A percentile compares a stretch with the other conserved stretches of the same genome.
phyloP scores from a whole-genome alignment of 2,329 filamentous ascomycete species.

The Cytospora schulzeri region DNA sequence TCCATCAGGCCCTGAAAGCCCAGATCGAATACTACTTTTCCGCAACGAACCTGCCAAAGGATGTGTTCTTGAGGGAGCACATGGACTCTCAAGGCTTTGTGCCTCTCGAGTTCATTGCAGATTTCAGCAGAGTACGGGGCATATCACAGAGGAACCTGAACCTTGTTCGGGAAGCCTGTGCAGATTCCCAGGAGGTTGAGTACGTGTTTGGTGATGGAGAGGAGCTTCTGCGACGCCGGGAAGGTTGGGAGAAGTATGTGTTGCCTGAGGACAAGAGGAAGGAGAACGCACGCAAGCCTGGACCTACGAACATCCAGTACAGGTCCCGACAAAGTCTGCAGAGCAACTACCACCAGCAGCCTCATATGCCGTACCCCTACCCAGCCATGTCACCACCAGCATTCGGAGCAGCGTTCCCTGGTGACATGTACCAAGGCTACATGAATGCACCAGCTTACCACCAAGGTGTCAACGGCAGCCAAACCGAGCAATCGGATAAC shows the following conservation, averaged over 20 bases:
- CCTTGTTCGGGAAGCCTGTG: constrained; percentile 73
- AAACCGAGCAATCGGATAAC: constrained; percentile 45
- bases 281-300: constrained; percentile 71
- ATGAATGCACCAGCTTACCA: constrained; percentile 36
- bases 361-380: constrained; percentile 37
- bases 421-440: constrained; percentile 36
- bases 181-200: constrained; percentile 73
- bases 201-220: constrained; percentile 75
- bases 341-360: constrained; percentile 29
- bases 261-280: constrained; percentile 72
- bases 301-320: constrained; percentile 49
- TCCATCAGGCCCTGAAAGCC: constrained; percentile 46
- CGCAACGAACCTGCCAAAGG: constrained; percentile 91
- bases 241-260: constrained; percentile 81
- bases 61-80: constrained; percentile 80
- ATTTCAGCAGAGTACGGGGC: constrained; percentile 82
- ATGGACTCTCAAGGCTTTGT: constrained; percentile 98
- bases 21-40: constrained; percentile 95
- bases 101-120: constrained; percentile 73
- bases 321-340: constrained; percentile 32
- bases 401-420: constrained; percentile 11
- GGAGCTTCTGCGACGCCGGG: constrained; percentile 74
- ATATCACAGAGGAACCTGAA: constrained; percentile 69
- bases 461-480: constrained; percentile 36
- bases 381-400: constrained; percentile 23